These are phyloP conservation scores for Petrea volubilis DNA, from an alignment of 257 asterid genomes.

Conservation along the genomic window DNA sequence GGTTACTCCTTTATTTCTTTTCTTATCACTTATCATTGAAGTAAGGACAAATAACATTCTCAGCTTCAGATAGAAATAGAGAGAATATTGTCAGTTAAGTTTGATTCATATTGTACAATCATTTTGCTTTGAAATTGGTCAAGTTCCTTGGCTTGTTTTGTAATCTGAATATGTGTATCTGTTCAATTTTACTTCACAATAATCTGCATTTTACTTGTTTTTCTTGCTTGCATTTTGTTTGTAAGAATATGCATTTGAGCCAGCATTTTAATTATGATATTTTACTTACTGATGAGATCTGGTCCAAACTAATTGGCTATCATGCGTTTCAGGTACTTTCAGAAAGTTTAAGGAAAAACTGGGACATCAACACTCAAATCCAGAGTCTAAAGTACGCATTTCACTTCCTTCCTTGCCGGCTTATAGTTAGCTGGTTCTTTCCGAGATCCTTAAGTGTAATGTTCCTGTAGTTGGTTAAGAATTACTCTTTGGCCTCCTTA, in stretches of 20 bases:
- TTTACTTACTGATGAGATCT: not conserved
- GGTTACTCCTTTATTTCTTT: not conserved
- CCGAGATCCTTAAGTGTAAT: not conserved
- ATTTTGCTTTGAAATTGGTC: not conserved
- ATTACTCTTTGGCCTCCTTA: not conserved
- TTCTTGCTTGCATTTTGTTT: not conserved
- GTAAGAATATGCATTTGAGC: not conserved
- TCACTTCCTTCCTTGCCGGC: slow-evolving; percentile 5
- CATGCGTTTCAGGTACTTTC: slow-evolving; percentile 74
- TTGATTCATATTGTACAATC: not conserved
- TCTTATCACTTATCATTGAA: not conserved
- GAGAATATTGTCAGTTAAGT: not conserved
- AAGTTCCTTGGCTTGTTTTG: not conserved
- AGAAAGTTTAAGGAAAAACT: slow-evolving; percentile 91
- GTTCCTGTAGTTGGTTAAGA: slow-evolving; percentile 2
- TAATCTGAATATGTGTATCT: not conserved
- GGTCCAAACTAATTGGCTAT: not conserved
- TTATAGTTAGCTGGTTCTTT: slow-evolving; percentile 6
- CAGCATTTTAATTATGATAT: slow-evolving; percentile 4
- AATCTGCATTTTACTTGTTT: not conserved
- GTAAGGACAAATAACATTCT: not conserved
- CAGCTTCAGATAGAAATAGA: not conserved
- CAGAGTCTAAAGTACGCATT: slow-evolving; percentile 57
- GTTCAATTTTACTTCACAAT: not conserved
- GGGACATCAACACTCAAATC: slow-evolving; percentile 48